Base-by-base conservation (phyloP, 768 basidiomycete species). In the Boletus reticuloceps region DNA sequence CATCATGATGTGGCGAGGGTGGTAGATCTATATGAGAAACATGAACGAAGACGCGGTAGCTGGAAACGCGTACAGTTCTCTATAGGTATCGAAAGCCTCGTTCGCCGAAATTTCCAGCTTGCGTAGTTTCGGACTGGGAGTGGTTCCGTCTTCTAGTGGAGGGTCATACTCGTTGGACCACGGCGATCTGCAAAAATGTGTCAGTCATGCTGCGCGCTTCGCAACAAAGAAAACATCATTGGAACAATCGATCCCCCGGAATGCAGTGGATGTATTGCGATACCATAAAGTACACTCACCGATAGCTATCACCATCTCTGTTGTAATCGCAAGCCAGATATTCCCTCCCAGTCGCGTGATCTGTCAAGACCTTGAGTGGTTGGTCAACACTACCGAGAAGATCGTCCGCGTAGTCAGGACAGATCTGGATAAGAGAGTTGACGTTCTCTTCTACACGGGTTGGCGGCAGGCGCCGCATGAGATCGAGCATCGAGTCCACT, bases 161-260 rank as follows among this genome's bases (percentile, higher is more conserved):
- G 94, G 91, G 58, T 94, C 88, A 67, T 98, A 99, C 68, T 91
- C 88, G 69, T 98, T 99, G 22, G 95, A 94, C 95, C 96, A 98
- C 9, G 97, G 97, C 3, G 97, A 99, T 65, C 96, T 99, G 47
- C 41, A 39, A 49, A 45, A 34, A 61, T 13, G 42, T 32, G 49
- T 72, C 49, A 64, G 58, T 45, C 38, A 44, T 49, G 31, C 39
- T 37, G 43, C 40, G 42, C 40, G 38, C 34, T 36, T 36, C 34
- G 13, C 34, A 14, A 11, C 11, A 34, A 34, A 34, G 32, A 34
- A 3, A 34, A 34, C 34, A 36, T 36, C 34, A 14, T 34, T 34
- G 25, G 25, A 27, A 27, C 5, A 27, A 27, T 27, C 27, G 27
- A 9, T 5, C 27, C 27, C 7, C 25, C 25, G 25, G 25, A 6